phyloP scores from a whole-genome alignment of 2,329 filamentous ascomycete species.

The Hortaea sp. region DNA sequence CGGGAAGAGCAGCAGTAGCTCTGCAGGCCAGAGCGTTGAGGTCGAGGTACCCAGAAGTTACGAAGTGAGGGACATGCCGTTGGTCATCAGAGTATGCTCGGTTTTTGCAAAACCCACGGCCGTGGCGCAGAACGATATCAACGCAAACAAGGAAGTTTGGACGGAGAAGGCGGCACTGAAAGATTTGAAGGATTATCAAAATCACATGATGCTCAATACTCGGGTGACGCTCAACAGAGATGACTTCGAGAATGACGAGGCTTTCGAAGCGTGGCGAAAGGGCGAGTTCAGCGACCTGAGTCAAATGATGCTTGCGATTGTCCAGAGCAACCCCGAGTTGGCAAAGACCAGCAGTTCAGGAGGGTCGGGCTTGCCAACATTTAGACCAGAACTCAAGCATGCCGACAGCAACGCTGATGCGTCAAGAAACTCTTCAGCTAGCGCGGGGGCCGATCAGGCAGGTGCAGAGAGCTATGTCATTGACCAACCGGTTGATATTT shows the following conservation, averaged over 20 bases:
- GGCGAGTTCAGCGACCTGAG: conserved; percentile 79
- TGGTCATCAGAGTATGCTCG: conserved; percentile 76
- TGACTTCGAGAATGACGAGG: conserved; percentile 84
- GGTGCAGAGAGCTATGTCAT: conserved; percentile 39
- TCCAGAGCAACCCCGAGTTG: conserved; percentile 76
- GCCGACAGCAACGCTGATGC: conserved; percentile 23
- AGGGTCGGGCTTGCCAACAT: conserved; percentile 9
- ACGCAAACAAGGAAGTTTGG: conserved; percentile 70
- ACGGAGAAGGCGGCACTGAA: conserved; percentile 83
- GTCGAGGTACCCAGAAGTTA: conserved; percentile 75
- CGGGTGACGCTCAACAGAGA: conserved; percentile 65
- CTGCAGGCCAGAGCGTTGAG: conserved; percentile 60
- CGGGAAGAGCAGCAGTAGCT: conserved; percentile 44
- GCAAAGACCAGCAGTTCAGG: conserved; percentile 60
- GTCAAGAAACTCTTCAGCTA: conserved; percentile 38
- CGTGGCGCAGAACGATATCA: conserved; percentile 78
- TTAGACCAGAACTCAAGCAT: conserved; percentile 8
- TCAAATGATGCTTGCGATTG: conserved; percentile 84
- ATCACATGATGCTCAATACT: conserved; percentile 71
- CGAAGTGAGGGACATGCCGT: conserved; percentile 92
- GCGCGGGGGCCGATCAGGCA: conserved; percentile 26
- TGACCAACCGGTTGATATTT: conserved; percentile 60
- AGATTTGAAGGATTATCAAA: conserved; percentile 89
- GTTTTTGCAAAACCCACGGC: conserved; percentile 74
- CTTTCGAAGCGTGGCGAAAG: conserved; percentile 83